These are phyloP conservation scores for Cyamopsis tetragonoloba DNA, from an alignment of 306 rosid species.

Conservation along the genomic window DNA sequence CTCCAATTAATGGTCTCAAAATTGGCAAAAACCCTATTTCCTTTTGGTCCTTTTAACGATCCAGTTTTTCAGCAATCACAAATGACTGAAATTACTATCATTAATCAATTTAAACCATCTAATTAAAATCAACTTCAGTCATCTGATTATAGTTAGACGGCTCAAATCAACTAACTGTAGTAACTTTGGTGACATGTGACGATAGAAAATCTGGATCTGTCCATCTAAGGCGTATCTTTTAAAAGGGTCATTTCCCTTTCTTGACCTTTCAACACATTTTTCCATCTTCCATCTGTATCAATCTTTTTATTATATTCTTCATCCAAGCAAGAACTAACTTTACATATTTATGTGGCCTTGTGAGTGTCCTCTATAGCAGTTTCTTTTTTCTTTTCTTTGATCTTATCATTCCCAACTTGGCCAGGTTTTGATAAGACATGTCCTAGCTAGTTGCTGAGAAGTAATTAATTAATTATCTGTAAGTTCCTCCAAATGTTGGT, in stretches of 20 bases:
- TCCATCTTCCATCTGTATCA: background rate
- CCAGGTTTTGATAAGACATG: conserved; percentile 52
- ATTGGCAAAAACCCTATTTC: conserved; percentile 43
- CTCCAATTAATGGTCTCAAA: conserved; percentile 38
- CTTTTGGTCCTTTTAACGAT: no score
- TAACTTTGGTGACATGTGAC: no score
- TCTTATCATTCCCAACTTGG: conserved; percentile 61
- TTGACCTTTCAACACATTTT: conserved; percentile 26
- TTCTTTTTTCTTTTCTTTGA: conserved; percentile 17
- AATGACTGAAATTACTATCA: no score
- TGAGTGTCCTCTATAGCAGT: conserved; percentile 17
- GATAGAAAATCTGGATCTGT: no score
- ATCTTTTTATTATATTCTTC: conserved; percentile 11
- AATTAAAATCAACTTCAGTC: no score
- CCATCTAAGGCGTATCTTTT: conserved; percentile 35
- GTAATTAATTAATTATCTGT: conserved; percentile 46
- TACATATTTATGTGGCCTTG: conserved; percentile 46
- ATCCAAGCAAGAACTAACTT: conserved; percentile 32
- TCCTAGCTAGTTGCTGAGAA: conserved; percentile 41
- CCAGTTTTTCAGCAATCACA: no score
- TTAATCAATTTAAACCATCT: no score
- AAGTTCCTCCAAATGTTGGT: conserved; percentile 90
- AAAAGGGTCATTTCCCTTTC: conserved; percentile 43
- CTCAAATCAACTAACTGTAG: no score
- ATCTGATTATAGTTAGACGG: no score